These are phyloP conservation scores for Citrus maxima DNA, from an alignment of 345 rosid genomes.

Conservation along the genomic window DNA sequence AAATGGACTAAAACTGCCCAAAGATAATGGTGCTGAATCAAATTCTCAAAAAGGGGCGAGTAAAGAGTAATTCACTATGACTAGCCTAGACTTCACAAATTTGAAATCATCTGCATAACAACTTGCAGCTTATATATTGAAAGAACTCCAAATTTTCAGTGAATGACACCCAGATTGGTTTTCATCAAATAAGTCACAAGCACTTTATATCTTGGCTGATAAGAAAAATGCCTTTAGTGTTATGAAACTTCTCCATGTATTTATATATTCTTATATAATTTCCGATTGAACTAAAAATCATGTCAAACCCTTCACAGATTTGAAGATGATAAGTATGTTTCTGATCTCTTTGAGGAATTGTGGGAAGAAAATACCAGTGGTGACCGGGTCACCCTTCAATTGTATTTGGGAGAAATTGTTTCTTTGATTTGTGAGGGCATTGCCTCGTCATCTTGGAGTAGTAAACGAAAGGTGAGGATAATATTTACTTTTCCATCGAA, in stretches of 20 bases:
- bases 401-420: constrained; percentile 79
- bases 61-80: not conserved
- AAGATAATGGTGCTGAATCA: not conserved
- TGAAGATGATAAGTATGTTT: constrained; percentile 84
- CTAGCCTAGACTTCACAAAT: not conserved
- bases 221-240: not conserved
- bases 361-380: constrained; percentile 96
- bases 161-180: not conserved
- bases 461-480: constrained; percentile 64
- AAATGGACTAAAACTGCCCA: not conserved
- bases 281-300: not conserved
- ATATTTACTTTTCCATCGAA: constrained; percentile 7
- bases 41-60: not conserved
- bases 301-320: constrained; percentile 51
- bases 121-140: not conserved
- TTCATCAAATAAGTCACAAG: not conserved
- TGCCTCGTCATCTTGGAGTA: constrained; percentile 83
- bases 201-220: not conserved
- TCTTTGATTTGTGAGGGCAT: constrained; percentile 71
- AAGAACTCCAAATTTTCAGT: not conserved
- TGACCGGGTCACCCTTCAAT: constrained; percentile 74
- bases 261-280: not conserved
- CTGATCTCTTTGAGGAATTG: constrained; percentile 85
- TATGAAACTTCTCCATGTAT: not conserved
- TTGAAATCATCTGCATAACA: not conserved